Base-by-base conservation (phyloP, 2,329 filamentous ascomycete genomes). In the Penicillium sp. region DNA sequence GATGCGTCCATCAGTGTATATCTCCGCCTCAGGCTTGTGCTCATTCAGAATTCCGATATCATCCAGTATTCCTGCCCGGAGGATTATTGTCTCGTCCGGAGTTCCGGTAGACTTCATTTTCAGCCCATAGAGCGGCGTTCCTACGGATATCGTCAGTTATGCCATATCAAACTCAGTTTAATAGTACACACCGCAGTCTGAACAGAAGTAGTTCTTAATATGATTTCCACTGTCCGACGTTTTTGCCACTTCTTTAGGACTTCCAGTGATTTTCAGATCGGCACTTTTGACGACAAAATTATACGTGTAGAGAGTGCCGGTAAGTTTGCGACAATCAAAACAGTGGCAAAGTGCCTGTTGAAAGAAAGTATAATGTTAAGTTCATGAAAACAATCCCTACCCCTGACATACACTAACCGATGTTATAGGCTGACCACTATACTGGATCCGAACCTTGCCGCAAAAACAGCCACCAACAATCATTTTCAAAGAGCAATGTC, bases 271-370 rank as follows among this genome's bases (percentile, higher is more conserved):
- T 1, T 63, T 59, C 27, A 74, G 49, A 5, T 70, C 61, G 0
- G 54, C 39, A 5, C 14, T 56, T 24, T 69, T 64, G 51, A 71
- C 51, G 20, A 72, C 47, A n/a, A 67, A 61, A 48, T 53, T 70
- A 44, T 66, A 68, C 27, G 58, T 61, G 46, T 59, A 72, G n/a
- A 54, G 51, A 3, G 53, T 42, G 1, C 70, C 69, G 0, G 68
- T 68, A 4, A 73, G 60, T 52, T 74, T 73, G 48, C 71, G 69
- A 58, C 71, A 74, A 51, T 72, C 71, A n/a, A 46, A 28, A 50
- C 71, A 73, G 58, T 74, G 67, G 47, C 71, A 74, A 20, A 73
- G 48, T 20, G 46, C 71, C 70, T 74, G 27, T 18, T 28, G 25
- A 25, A 13, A 4, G 13, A 27, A 13, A 33, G 50, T 40, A 58